Evolutionary conservation across 2,329 filamentous ascomycete genomes (phyloP), one percentile per base, ranked within the genome.

Genomic region (Dactylellina cionopaga): DNA sequence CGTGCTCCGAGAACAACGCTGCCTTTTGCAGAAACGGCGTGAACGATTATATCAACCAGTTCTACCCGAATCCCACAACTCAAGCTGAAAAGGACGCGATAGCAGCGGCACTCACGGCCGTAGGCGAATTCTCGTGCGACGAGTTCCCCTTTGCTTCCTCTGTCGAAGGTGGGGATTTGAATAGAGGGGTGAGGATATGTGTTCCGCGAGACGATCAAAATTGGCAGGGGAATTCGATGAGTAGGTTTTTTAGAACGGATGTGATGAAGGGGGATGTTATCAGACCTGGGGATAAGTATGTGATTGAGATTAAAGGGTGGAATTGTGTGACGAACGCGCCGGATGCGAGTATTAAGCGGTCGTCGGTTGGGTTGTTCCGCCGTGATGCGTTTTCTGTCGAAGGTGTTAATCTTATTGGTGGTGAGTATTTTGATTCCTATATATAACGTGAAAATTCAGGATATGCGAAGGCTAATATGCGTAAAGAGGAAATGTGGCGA

Each of bases 131-230:
- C 22, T 47, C 55, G 17, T 59, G 55, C 24, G 55, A 47, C 27
- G 55, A 59, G 31, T 59, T 59, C 17, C 55, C 55, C 2, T 59
- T 59, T 31, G 55, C 55, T 17, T 37, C 55, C 7, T 59, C 55
- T 13, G 27, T 59, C 1, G 41, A 59, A 15, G 55, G 55, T n/a
- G 55, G 55, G 0, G 55, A 59, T 35, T 13, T 47, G 10, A 17
- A 6, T 11, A 5, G 41, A 17, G 55, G 55, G 25, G 39, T 39
- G 7, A 33, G 29, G 9, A 47, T 59, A 19, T 59, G 55, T 11
- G 55, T 59, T 2, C 55, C 55, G 13, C 24, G 29, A 0, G 44
- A 47, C 3, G 55, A 59, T 47, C 55, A 59, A n/a, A 59, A 46
- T 22, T 59, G 43, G 27, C 55, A 59, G 43, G 55, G 55, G 24